A percentile compares a stretch with the other conserved stretches of the same genome.
Evolutionary conservation across 2,329 filamentous ascomycete genomes (phyloP).

Genomic region (Fusarium goolgardi): DNA sequence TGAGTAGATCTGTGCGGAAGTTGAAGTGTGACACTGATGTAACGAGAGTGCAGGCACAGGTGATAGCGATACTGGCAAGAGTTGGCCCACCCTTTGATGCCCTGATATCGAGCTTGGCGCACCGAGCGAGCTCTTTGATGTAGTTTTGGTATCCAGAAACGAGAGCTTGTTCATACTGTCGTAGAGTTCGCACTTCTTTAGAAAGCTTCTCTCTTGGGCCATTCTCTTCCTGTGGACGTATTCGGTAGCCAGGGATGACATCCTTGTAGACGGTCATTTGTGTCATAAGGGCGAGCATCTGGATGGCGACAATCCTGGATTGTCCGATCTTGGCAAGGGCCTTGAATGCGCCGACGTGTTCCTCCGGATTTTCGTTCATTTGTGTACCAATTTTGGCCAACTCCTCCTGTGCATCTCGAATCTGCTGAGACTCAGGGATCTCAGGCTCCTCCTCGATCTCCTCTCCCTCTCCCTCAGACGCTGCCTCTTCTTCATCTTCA

Average conservation of each 20-base stretch:
- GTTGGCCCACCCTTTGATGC: slow-evolving; percentile 56
- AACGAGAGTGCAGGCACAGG: slow-evolving; percentile 85
- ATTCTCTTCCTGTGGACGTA: slow-evolving; percentile 82
- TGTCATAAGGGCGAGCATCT: slow-evolving; percentile 86
- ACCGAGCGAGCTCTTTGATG: slow-evolving; percentile 76
- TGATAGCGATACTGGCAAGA: slow-evolving; percentile 81
- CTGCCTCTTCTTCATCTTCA: slow-evolving; percentile 63
- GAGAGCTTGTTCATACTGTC: slow-evolving; percentile 88
- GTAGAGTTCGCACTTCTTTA: slow-evolving; percentile 86
- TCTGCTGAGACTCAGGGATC: slow-evolving; percentile 80
- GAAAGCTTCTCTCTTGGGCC: slow-evolving; percentile 83
- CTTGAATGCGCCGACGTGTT: slow-evolving; percentile 84
- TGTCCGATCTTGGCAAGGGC: slow-evolving; percentile 78
- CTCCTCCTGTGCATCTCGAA: slow-evolving; percentile 90
- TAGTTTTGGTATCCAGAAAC: slow-evolving; percentile 88
- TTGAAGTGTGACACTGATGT: slow-evolving; percentile 95
- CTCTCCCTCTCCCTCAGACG: slow-evolving; percentile 63
- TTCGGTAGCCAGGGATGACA: slow-evolving; percentile 94
- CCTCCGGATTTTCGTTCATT: slow-evolving; percentile 93
- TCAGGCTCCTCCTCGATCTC: slow-evolving; percentile 67
- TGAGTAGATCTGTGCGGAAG: slow-evolving; percentile 87
- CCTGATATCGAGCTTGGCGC: slow-evolving; percentile 68
- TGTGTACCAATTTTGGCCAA: slow-evolving; percentile 82
- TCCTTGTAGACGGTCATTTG: slow-evolving; percentile 95
- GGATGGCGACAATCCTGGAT: slow-evolving; percentile 76